Base-by-base conservation (phyloP, 176 grass and related monocot genomes). In the Bonia amplexicaulis region DNA sequence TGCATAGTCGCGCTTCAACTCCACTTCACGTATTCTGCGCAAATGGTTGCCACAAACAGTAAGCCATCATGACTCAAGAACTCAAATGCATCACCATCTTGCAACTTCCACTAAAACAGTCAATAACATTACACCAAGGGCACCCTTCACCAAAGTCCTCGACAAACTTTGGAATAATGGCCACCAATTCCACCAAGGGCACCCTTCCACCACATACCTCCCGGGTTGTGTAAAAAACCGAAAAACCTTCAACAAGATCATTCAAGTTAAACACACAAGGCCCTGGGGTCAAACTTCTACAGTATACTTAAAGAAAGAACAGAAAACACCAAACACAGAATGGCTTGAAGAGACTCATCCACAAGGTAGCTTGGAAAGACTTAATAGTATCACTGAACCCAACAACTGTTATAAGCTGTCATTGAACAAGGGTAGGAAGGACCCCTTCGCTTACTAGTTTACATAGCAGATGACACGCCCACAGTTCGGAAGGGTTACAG, bases 201-300 rank as follows among this genome's bases (percentile, higher is more conserved):
- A 95, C 94, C 94, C 97, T 90, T 91, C 90, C 97, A 99, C 86
- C 93, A 92, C 82, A 95, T 81, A 94, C 82, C 93, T 95, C 83
- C 93, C 86, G 82, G 86, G 77, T 92, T 94, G 92, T 79, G 92
- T 87, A 89, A 93, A 97, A 95, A 95, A 90, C 88, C 88, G 85
- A 89, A 89, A 91, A 99, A 99, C 92, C 89, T 97, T 97, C 95
- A 97, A 97, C 96, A 99, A 99, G 88, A 99, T 94, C 90, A 92
- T 90, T 92, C 72, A 91, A 92, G 93, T 99, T 90, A 99, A 92
- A 91, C 58, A 91, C 86, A 84, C 80, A 90, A 70, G 78, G 72
- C 52, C 91, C 84, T 58, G 69, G 86, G 88, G 54, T 85, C 73
- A 85, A 91, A 49, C 79, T 82, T 85, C 87, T 68, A 90, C 54